Conservation (phyloP, 1,284 basidiomycete genomes). For the Irpex sp. region DNA sequence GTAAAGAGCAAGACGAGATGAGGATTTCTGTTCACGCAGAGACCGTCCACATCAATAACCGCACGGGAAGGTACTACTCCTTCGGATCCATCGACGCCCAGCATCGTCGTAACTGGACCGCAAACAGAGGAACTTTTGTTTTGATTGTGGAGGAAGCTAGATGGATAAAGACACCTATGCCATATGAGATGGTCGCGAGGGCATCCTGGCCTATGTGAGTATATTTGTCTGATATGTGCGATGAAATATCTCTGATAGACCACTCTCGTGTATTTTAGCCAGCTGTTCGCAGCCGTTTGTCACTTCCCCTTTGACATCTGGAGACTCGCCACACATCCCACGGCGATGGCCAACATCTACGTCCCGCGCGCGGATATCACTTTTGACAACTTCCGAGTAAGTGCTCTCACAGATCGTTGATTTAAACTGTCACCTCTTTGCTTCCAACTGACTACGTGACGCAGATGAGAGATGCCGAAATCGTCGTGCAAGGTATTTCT, state of each 20-base stretch:
- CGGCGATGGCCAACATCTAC: slow-evolving; percentile 32
- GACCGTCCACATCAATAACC: slow-evolving; percentile 34
- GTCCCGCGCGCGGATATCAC: slow-evolving; percentile 35
- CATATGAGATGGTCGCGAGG: slow-evolving; percentile 18
- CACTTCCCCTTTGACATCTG: slow-evolving; percentile 29
- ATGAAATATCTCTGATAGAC: not conserved
- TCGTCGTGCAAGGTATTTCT: slow-evolving; percentile 30
- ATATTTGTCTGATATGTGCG: not conserved
- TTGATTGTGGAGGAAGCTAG: slow-evolving; percentile 34
- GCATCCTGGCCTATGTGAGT: slow-evolving; percentile 17
- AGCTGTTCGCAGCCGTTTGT: slow-evolving; percentile 23
- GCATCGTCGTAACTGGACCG: slow-evolving; percentile 35
- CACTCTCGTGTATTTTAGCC: slow-evolving; percentile 9
- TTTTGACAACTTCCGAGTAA: slow-evolving; percentile 38
- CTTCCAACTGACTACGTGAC: not conserved
- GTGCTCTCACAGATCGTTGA: slow-evolving; percentile 1
- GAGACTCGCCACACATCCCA: slow-evolving; percentile 29
- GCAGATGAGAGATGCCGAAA: slow-evolving; percentile 38
- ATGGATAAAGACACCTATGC: slow-evolving; percentile 34
- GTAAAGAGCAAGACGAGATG: slow-evolving; percentile 27
- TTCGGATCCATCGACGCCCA: slow-evolving; percentile 35
- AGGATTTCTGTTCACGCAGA: slow-evolving; percentile 26
- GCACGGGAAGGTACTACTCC: slow-evolving; percentile 36
- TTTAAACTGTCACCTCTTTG: not conserved
- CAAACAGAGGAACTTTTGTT: slow-evolving; percentile 34